These are phyloP conservation scores for Fomitopsis palustris DNA, from an alignment of 1,284 basidiomycete species.

Conservation along the genomic window DNA sequence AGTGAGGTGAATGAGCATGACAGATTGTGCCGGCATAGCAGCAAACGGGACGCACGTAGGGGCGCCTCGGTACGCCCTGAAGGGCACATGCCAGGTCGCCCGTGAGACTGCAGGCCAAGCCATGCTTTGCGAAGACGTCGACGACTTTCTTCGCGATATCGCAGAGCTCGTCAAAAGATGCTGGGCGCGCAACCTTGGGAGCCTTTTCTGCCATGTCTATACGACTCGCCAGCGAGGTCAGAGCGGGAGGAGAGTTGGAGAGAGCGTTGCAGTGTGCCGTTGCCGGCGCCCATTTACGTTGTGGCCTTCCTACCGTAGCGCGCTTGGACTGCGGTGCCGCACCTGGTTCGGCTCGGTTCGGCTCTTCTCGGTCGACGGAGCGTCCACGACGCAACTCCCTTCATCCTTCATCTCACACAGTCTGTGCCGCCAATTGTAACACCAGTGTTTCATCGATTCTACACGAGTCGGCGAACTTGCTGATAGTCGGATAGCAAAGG, in stretches of 20 bases:
- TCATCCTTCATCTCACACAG: not conserved
- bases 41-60: constrained; percentile 11
- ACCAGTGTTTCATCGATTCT: too few species aligned
- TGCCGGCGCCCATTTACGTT: not conserved
- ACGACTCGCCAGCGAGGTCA: not conserved
- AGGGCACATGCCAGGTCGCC: constrained; percentile 20
- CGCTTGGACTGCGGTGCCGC: not conserved
- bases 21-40: not conserved
- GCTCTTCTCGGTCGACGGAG: not conserved
- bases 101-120: constrained; percentile 16
- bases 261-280: not conserved
- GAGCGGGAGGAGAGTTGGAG: not conserved
- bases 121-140: constrained; percentile 8
- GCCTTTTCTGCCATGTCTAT: not conserved
- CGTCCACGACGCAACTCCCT: not conserved
- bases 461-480: too few species aligned
- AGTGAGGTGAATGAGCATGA: not conserved
- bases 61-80: constrained; percentile 16
- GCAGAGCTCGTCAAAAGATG: constrained; percentile 8
- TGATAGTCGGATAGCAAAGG: too few species aligned
- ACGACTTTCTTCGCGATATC: constrained; percentile 9
- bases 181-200: not conserved
- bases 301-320: not conserved
- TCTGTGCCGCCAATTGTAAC: too few species aligned
- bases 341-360: not conserved